Evolutionary conservation across 106 monocot species (phyloP).

Genomic region (Vanilla planifolia): DNA sequence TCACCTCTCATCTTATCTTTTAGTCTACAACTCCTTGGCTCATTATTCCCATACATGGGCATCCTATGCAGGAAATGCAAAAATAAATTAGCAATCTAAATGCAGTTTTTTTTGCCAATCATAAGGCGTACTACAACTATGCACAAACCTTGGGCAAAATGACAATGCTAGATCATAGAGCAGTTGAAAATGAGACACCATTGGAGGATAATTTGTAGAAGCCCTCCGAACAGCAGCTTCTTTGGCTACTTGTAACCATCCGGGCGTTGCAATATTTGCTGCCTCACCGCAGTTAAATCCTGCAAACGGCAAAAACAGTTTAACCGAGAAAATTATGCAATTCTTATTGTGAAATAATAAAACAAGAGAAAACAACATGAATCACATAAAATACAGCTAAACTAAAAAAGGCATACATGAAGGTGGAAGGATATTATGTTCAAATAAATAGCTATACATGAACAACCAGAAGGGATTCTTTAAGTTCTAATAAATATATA

Average conservation of each 20-base stretch:
- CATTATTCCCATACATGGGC: slow-evolving; percentile 22
- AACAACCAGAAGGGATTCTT: no score
- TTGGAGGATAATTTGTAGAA: slow-evolving; percentile 88
- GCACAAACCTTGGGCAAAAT: slow-evolving; percentile 48
- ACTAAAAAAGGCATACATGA: neutral
- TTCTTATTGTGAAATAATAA: neutral
- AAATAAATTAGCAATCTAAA: no score
- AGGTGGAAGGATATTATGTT: no score
- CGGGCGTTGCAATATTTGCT: slow-evolving; percentile 90
- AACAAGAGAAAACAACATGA: neutral
- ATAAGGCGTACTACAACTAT: neutral
- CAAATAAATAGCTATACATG: no score
- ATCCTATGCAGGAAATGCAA: slow-evolving; percentile 25
- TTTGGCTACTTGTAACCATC: slow-evolving; percentile 86
- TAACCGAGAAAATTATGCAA: neutral
- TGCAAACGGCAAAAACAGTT: slow-evolving; percentile 14
- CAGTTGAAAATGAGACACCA: slow-evolving; percentile 92
- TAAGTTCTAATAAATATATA: no score
- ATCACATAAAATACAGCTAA: neutral
- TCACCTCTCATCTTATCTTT: slow-evolving; percentile 88
- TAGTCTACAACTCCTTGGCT: slow-evolving; percentile 74
- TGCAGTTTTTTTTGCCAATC: neutral
- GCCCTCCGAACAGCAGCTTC: slow-evolving; percentile 94
- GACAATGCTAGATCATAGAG: slow-evolving; percentile 81
- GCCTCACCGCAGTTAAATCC: slow-evolving; percentile 93